Evolutionary conservation across 75 land plant species (phyloP), one percentile per base, ranked within the genome.

Genomic region (Pinus taeda): DNA sequence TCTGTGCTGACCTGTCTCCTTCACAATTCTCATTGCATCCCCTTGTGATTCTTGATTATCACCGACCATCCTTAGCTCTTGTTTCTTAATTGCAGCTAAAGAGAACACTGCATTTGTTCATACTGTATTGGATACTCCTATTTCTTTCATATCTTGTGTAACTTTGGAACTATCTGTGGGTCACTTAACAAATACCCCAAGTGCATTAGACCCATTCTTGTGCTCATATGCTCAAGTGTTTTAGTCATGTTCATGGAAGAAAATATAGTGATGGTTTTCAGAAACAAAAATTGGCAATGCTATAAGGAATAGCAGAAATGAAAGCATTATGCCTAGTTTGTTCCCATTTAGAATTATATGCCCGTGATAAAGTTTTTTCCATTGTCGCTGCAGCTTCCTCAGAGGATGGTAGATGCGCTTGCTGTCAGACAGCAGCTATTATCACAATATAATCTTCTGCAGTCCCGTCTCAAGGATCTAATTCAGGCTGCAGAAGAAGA

Each of bases 401-500:
- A 87, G 74, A 85, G 86, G 64, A 86, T 79, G 22, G 93, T 86
- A 13, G 97, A 96, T 82, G 81, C 79, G 55, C 78, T 85, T 80
- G 91, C 99, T 71, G 65, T 94, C 65, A 87, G 86, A 79, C 99
- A 96, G 81, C 85, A 90, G 61, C 93, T 96, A 63, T 78, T 96
- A 65, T 84, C 99, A 72, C 99, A 96, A 79, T 95, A 96, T 87
- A 92, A 96, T 76, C 21, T 82, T 56, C 83, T 96, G 57, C 99
- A 96, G 80, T 60, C 87, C 20, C 97, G 97, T 59, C 93, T 96
- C 78, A 85, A 83, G 77, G 89, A 86, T 57, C 81, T 96, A 22
- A 90, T 82, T 57, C 89, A 86, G 78, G 93, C 88, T 75, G 90
- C 92, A 73, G 90, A 88, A 83, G 90, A 87, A 77, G 99, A 96